phyloP scores from a whole-genome alignment of 495 filamentous ascomycete genomes.

The Umbilicaria muhlenbergii region DNA sequence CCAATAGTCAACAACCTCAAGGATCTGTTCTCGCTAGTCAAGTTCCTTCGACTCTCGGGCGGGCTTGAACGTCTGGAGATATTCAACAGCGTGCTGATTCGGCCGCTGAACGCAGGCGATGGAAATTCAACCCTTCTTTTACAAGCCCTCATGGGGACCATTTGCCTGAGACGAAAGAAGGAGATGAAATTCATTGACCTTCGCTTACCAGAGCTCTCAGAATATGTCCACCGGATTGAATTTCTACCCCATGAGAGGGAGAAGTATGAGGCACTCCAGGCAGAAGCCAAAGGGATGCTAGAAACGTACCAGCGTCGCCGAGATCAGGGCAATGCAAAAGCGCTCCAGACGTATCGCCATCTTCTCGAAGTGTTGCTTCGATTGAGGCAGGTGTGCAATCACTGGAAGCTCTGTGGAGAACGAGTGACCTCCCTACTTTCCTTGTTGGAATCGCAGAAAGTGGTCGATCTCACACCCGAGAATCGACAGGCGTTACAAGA shows the following conservation, averaged over 20 bases:
- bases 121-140: slow-evolving; percentile 45
- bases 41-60: slow-evolving; percentile 63
- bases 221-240: slow-evolving; percentile 64
- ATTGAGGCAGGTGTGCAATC: slow-evolving; percentile 75
- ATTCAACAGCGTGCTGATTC: slow-evolving; percentile 60
- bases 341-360: slow-evolving; percentile 39
- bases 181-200: slow-evolving; percentile 84
- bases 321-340: slow-evolving; percentile 23
- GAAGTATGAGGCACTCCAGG: slow-evolving; percentile 67
- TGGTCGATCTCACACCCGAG: slow-evolving; percentile 57
- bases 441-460: slow-evolving; percentile 46
- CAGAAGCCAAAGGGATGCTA: slow-evolving; percentile 61
- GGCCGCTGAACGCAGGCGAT: slow-evolving; percentile 48
- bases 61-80: slow-evolving; percentile 60
- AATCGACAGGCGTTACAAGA: slow-evolving; percentile 61
- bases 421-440: slow-evolving; percentile 55
- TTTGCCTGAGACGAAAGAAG: slow-evolving; percentile 74
- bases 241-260: slow-evolving; percentile 61
- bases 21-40: slow-evolving; percentile 68
- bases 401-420: slow-evolving; percentile 65
- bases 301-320: slow-evolving; percentile 34
- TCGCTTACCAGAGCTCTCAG: slow-evolving; percentile 59
- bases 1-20: slow-evolving; percentile 66
- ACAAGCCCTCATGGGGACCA: slow-evolving; percentile 63
- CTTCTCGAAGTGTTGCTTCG: slow-evolving; percentile 74